Evolutionary conservation across 2,329 filamentous ascomycete species (phyloP).

Genomic region (Teratosphaeriaceae sp.): DNA sequence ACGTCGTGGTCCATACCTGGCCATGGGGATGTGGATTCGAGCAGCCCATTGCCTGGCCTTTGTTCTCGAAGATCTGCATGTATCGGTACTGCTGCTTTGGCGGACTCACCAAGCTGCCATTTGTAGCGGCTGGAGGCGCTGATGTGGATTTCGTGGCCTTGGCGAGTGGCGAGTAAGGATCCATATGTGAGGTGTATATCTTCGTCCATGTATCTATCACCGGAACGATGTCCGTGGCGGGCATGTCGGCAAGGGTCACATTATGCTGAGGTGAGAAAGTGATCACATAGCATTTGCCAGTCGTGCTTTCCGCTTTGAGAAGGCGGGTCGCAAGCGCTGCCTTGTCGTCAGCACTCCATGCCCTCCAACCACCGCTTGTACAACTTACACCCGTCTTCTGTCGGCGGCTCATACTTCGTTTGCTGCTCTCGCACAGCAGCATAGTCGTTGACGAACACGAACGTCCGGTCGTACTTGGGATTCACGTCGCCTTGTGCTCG

Average conservation of each 20-base stretch:
- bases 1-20: constrained; percentile 92
- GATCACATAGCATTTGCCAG: constrained; percentile 93
- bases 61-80: constrained; percentile 99
- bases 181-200: constrained; percentile 77
- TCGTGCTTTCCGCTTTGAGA: constrained; percentile 77
- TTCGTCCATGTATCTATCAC: constrained; percentile 87
- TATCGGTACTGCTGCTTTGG: constrained; percentile 78
- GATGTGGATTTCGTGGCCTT: constrained; percentile 40
- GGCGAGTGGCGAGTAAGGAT: constrained; percentile 60
- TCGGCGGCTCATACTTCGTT: constrained; percentile 60
- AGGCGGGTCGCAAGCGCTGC: constrained; percentile 67
- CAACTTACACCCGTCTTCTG: constrained; percentile 43
- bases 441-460: constrained; percentile 96
- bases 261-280: constrained; percentile 91
- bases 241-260: constrained; percentile 85
- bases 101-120: constrained; percentile 38
- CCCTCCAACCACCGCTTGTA: not conserved
- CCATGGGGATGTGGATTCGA: constrained; percentile 98
- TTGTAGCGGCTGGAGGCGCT: constrained; percentile 34
- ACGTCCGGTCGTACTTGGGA: constrained; percentile 78
- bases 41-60: constrained; percentile 95
- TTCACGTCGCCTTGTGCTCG: constrained; percentile 83
- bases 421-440: constrained; percentile 94
- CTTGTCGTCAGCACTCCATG: not conserved
- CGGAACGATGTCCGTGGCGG: constrained; percentile 66